Percentiles rank a stretch among this genome's conserved stretches.
These are phyloP conservation scores for Mycena crocata DNA, from an alignment of 768 basidiomycete genomes.

Conservation along the genomic window DNA sequence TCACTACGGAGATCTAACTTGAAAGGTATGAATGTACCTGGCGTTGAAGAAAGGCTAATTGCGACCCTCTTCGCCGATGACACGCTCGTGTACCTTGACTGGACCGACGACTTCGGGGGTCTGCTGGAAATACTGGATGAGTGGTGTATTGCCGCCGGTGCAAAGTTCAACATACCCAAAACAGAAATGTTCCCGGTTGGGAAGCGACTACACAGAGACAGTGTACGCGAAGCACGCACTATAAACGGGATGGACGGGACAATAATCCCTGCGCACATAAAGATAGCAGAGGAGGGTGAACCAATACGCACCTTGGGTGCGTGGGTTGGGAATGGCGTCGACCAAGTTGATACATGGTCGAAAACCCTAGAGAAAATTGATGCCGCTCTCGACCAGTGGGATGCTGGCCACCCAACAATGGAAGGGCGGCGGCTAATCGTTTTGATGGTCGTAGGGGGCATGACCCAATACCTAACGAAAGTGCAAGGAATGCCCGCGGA, in stretches of 20 bases:
- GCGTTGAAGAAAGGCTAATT: slow-evolving; percentile 4
- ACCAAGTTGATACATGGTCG: background rate
- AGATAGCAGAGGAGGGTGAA: slow-evolving; percentile 11
- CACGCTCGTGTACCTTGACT: slow-evolving; percentile 7
- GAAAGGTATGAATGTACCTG: slow-evolving; percentile 4
- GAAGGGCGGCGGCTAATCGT: slow-evolving; percentile 26
- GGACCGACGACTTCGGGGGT: background rate
- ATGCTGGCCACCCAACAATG: slow-evolving; percentile 26
- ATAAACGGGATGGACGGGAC: slow-evolving; percentile 6
- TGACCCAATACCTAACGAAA: slow-evolving; percentile 11
- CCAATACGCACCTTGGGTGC: slow-evolving; percentile 22
- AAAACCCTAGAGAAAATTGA: slow-evolving; percentile 16
- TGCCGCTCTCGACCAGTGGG: slow-evolving; percentile 12
- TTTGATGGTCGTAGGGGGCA: slow-evolving; percentile 30
- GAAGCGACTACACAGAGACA: background rate
- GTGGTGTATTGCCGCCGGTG: slow-evolving; percentile 19
- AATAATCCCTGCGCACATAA: slow-evolving; percentile 1
- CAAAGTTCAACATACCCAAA: slow-evolving; percentile 6
- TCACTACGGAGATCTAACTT: slow-evolving; percentile 21
- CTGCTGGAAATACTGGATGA: slow-evolving; percentile 15
- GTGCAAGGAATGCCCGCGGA: slow-evolving; percentile 39
- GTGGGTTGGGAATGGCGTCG: slow-evolving; percentile 19
- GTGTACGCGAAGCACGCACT: background rate
- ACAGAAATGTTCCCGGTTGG: slow-evolving; percentile 17
- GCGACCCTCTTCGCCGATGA: slow-evolving; percentile 21